Conservation (phyloP, 768 basidiomycete genomes). For the Termitomyces sp. region DNA sequence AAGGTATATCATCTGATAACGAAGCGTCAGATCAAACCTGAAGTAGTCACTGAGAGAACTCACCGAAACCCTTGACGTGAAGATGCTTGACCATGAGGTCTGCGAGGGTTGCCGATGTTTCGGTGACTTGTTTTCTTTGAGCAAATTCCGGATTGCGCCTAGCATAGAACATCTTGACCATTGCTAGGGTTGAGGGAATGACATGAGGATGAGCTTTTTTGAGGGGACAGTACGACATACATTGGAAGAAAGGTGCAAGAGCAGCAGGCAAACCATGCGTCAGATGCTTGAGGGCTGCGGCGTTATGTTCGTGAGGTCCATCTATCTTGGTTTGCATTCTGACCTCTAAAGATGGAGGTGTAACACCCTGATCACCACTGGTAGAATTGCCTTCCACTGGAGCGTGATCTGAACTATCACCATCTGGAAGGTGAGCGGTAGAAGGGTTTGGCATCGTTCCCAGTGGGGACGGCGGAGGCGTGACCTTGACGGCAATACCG, state of each 20-base stretch:
- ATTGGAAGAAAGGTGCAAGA: slow-evolving; percentile 83
- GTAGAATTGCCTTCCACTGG: slow-evolving; percentile 25
- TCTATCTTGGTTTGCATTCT: slow-evolving; percentile 33
- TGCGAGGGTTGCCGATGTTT: slow-evolving; percentile 69
- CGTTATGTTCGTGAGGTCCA: slow-evolving; percentile 58
- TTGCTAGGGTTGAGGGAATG: slow-evolving; percentile 42
- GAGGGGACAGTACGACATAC: slow-evolving; percentile 33
- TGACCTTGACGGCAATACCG: slow-evolving; percentile 49
- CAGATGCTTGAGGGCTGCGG: slow-evolving; percentile 74
- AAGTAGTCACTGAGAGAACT: slow-evolving; percentile 21
- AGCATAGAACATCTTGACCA: slow-evolving; percentile 84
- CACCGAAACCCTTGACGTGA: slow-evolving; percentile 49
- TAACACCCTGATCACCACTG: neutral
- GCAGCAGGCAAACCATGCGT: slow-evolving; percentile 74
- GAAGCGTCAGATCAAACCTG: neutral
- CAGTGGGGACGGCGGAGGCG: slow-evolving; percentile 41
- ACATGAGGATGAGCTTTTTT: neutral
- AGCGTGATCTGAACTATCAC: slow-evolving; percentile 27
- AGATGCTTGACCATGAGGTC: slow-evolving; percentile 73
- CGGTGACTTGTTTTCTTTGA: slow-evolving; percentile 76
- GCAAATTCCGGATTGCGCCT: slow-evolving; percentile 70
- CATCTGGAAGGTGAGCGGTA: slow-evolving; percentile 38
- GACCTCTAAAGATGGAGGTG: slow-evolving; percentile 2
- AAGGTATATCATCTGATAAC: slow-evolving; percentile 26
- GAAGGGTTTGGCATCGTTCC: slow-evolving; percentile 44